phyloP scores from a whole-genome alignment of 2,329 filamentous ascomycete species.

The Cercospora citrullina region DNA sequence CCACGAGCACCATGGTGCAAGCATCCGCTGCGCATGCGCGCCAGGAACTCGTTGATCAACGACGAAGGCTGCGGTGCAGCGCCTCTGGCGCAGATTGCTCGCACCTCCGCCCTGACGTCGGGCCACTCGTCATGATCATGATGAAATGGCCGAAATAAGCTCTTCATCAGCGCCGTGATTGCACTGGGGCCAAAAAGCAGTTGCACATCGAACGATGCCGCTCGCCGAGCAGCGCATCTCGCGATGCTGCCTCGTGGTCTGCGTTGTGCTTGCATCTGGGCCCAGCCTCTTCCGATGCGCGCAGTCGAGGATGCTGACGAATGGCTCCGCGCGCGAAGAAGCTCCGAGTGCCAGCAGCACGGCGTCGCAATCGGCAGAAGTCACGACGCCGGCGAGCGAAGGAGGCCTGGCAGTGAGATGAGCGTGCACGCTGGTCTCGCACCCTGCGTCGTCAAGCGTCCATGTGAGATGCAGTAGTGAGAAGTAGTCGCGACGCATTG shows the following conservation, averaged over 20 bases:
- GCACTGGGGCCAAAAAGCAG: neutral
- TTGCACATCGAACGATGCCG: neutral
- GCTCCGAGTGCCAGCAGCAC: neutral
- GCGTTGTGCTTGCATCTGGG: neutral
- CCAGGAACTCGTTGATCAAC: neutral
- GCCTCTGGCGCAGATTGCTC: constrained; percentile 7
- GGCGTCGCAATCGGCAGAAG: constrained; percentile 3
- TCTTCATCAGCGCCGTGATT: neutral
- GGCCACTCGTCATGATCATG: neutral
- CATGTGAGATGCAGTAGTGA: neutral
- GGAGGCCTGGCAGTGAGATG: neutral
- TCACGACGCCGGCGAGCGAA: neutral
- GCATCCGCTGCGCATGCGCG: constrained; percentile 2
- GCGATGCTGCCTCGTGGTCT: too few relatives aligned
- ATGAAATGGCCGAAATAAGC: neutral
- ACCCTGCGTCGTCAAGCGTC: neutral
- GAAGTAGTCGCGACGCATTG: neutral
- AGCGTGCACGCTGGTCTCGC: neutral
- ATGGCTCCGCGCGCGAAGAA: neutral
- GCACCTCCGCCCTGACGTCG: constrained; percentile 1
- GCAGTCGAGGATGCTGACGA: constrained; percentile 16
- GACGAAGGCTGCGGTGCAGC: neutral
- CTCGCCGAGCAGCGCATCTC: neutral
- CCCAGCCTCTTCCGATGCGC: neutral
- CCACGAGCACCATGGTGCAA: constrained; percentile 13